These are phyloP conservation scores for Sphaerobolus stellatus DNA, from an alignment of 1,284 basidiomycete species.

Conservation along the genomic window DNA sequence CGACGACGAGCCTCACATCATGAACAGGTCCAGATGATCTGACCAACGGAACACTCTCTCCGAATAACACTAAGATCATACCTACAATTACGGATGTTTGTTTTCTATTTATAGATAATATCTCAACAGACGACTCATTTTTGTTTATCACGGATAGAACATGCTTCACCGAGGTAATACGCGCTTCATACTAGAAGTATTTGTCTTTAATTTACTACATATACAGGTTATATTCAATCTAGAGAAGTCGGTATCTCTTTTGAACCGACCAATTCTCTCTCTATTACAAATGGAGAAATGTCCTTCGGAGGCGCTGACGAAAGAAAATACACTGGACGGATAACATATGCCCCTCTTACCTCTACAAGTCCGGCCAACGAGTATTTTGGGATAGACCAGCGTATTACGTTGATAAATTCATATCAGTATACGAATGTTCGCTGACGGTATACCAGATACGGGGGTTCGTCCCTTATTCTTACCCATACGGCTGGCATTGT, in stretches of 20 bases:
- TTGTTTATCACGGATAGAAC: conserved; percentile 34
- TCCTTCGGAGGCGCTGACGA: conserved; percentile 21
- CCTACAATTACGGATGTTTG: not conserved
- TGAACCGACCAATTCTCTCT: conserved; percentile 29
- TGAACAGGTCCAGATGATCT: conserved; percentile 10
- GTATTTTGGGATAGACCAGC: conserved; percentile 16
- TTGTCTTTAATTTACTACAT: no score
- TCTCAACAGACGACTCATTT: not conserved
- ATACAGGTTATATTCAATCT: conserved; percentile 25
- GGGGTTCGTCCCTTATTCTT: conserved; percentile 33
- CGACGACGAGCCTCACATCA: not conserved
- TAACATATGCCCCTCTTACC: conserved; percentile 33
- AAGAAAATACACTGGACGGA: conserved; percentile 25
- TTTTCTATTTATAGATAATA: not conserved
- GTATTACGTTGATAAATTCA: conserved; percentile 1
- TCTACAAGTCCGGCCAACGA: conserved; percentile 25
- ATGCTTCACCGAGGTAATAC: conserved; percentile 42
- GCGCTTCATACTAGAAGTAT: no score
- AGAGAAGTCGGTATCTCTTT: conserved; percentile 36
- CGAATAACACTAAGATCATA: not conserved
- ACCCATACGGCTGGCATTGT: conserved; percentile 48
- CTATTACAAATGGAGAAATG: conserved; percentile 18
- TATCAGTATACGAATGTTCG: no score
- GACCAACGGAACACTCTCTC: not conserved
- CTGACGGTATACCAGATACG: conserved; percentile 23